These are phyloP conservation scores for Ascochyta lentis DNA, from an alignment of 2,329 filamentous ascomycete genomes.

Conservation along the genomic window DNA sequence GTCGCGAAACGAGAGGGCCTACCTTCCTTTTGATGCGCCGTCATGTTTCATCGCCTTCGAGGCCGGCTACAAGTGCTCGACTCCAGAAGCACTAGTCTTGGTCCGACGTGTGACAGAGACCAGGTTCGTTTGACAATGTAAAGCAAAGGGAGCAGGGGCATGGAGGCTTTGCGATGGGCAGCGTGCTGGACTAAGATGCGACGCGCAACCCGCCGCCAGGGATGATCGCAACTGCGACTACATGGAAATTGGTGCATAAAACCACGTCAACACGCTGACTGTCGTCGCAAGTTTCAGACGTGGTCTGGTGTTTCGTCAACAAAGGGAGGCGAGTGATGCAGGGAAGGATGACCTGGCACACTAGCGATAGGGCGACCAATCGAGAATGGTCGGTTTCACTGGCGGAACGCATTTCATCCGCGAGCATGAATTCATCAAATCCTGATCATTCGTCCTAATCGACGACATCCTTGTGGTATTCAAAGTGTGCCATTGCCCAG, in stretches of 20 bases:
- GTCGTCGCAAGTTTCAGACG: slow-evolving; percentile 11
- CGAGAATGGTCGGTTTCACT: slow-evolving; percentile 10
- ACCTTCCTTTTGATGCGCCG: slow-evolving; percentile 12
- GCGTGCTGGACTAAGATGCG: not conserved
- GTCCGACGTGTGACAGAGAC: slow-evolving; percentile 13
- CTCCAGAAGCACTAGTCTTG: slow-evolving; percentile 8
- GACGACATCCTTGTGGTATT: slow-evolving; percentile 1
- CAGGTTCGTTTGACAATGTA: slow-evolving; percentile 7
- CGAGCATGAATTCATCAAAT: slow-evolving; percentile 8
- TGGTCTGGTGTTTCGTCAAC: slow-evolving; percentile 15
- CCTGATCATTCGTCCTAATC: not conserved
- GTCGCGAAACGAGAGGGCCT: slow-evolving; percentile 5
- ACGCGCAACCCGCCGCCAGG: slow-evolving; percentile 11
- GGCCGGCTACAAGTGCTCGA: slow-evolving; percentile 2
- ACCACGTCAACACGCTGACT: slow-evolving; percentile 10
- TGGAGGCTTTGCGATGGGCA: slow-evolving; percentile 3
- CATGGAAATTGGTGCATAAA: slow-evolving; percentile 13
- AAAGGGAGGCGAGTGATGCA: slow-evolving; percentile 6
- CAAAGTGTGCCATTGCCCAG: not conserved
- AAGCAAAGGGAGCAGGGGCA: slow-evolving; percentile 8
- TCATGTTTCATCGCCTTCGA: slow-evolving; percentile 12
- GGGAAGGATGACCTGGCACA: slow-evolving; percentile 12
- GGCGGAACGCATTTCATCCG: slow-evolving; percentile 2
- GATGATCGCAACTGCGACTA: slow-evolving; percentile 7
- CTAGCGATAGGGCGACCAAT: slow-evolving; percentile 12